Percentiles rank a stretch among this genome's conserved stretches.
These are phyloP conservation scores for Hericium erinaceus DNA, from an alignment of 768 basidiomycete genomes.

Conservation along the genomic window DNA sequence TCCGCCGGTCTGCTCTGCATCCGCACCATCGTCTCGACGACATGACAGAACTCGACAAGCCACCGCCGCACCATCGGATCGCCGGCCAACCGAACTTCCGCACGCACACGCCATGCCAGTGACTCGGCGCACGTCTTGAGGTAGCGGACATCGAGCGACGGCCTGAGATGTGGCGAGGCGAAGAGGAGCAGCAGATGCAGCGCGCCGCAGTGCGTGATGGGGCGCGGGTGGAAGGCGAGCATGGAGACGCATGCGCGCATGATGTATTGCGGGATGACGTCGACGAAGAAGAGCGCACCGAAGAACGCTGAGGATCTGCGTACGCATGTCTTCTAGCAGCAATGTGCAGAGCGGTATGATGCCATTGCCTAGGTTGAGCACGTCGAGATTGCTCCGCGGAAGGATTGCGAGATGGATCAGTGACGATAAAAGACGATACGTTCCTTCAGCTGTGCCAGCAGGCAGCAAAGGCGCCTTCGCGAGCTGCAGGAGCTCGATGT, in stretches of 20 bases:
- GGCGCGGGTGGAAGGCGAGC: neutral
- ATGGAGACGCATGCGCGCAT: neutral
- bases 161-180: neutral
- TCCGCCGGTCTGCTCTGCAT: neutral
- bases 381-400: too few species aligned
- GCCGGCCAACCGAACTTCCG: neutral
- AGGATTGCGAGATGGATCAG: too few species aligned
- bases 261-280: neutral
- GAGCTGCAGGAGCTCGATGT: too few species aligned
- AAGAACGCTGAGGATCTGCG: neutral
- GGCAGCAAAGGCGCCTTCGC: too few species aligned
- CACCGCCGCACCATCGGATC: neutral
- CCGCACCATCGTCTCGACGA: neutral
- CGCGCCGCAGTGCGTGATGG: neutral
- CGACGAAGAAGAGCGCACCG: neutral
- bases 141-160: neutral
- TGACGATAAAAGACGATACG: too few species aligned
- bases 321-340: neutral
- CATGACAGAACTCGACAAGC: neutral
- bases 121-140: neutral
- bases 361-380: neutral
- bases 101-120: neutral
- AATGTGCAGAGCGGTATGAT: neutral
- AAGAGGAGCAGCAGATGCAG: neutral
- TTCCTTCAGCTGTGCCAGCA: too few species aligned